Evolutionary conservation across 345 rosid genomes (phyloP).

Genomic region (Clarkia xantiana): DNA sequence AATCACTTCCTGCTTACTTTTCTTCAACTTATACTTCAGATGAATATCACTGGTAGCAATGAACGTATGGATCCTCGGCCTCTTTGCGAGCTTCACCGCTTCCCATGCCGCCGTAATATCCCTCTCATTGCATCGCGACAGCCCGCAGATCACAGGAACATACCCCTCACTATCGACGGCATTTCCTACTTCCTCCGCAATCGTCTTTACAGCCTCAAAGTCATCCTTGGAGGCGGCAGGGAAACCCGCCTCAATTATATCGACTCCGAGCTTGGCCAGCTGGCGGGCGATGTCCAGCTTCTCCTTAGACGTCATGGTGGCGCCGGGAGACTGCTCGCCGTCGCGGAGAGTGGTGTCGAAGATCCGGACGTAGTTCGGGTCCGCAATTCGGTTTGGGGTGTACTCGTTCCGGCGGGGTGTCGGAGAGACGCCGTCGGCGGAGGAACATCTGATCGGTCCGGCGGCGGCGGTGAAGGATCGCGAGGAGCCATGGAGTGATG

Average conservation of each 20-base stretch:
- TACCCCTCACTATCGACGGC: conserved; percentile 42
- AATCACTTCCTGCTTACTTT: conserved; percentile 54
- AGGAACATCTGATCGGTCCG: conserved; percentile 11
- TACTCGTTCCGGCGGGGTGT: conserved; percentile 35
- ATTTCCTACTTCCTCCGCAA: conserved; percentile 71
- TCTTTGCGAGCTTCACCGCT: conserved; percentile 60
- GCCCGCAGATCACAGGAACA: conserved; percentile 87
- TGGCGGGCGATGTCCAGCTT: conserved; percentile 81
- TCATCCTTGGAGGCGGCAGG: conserved; percentile 81
- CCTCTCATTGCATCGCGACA: conserved; percentile 68
- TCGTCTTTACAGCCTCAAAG: conserved; percentile 63
- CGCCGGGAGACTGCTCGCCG: conserved; percentile 98
- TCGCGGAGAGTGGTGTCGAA: conserved; percentile 97
- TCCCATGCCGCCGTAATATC: conserved; percentile 79
- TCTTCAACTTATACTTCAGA: conserved; percentile 64
- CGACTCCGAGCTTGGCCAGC: conserved; percentile 71
- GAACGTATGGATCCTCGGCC: conserved; percentile 74
- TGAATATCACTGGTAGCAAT: conserved; percentile 84
- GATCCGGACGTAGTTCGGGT: conserved; percentile 68
- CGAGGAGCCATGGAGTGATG: no score
- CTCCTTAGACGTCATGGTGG: conserved; percentile 75
- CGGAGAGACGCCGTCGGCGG: conserved; percentile 2
- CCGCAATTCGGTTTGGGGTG: conserved; percentile 53
- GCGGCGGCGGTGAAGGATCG: no score
- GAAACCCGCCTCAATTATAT: conserved; percentile 82